Evolutionary conservation across 225 moss, liverwort and hornwort genomes (phyloP).

Genomic region (Marchantia polymorpha): DNA sequence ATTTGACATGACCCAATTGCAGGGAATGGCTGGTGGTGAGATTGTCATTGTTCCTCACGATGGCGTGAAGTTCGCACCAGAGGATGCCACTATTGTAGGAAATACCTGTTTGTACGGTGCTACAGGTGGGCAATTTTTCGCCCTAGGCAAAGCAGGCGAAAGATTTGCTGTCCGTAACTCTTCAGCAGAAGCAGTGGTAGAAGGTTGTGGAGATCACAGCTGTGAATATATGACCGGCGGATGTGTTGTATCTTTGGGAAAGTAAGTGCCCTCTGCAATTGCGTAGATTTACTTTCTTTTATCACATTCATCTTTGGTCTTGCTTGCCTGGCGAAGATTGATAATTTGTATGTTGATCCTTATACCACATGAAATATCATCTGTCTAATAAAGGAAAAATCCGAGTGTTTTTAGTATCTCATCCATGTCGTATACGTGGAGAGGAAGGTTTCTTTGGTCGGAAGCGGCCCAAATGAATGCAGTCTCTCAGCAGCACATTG

Average conservation of each 20-base stretch:
- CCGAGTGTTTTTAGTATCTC: too few relatives aligned
- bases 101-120: constrained; percentile 99
- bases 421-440: too few relatives aligned
- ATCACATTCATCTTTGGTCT: too few relatives aligned
- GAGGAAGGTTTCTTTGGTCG: too few relatives aligned
- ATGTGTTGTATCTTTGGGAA: constrained; percentile 87
- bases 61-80: constrained; percentile 52
- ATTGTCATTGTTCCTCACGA: constrained; percentile 67
- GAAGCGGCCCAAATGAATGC: background rate
- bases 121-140: constrained; percentile 96
- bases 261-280: constrained; percentile 52
- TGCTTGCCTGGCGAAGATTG: too few relatives aligned
- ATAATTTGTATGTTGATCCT: too few relatives aligned
- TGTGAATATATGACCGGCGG: constrained; percentile 99
- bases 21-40: constrained; percentile 99
- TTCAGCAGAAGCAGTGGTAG: constrained; percentile 86
- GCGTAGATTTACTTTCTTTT: too few relatives aligned
- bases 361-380: too few relatives aligned
- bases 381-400: too few relatives aligned
- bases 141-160: constrained; percentile 89
- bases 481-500: background rate
- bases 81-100: constrained; percentile 82
- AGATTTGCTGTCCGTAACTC: constrained; percentile 99
- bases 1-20: background rate
- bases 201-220: constrained; percentile 91